Base-by-base conservation (phyloP, 768 basidiomycete genomes). In the Mycena latifolia region DNA sequence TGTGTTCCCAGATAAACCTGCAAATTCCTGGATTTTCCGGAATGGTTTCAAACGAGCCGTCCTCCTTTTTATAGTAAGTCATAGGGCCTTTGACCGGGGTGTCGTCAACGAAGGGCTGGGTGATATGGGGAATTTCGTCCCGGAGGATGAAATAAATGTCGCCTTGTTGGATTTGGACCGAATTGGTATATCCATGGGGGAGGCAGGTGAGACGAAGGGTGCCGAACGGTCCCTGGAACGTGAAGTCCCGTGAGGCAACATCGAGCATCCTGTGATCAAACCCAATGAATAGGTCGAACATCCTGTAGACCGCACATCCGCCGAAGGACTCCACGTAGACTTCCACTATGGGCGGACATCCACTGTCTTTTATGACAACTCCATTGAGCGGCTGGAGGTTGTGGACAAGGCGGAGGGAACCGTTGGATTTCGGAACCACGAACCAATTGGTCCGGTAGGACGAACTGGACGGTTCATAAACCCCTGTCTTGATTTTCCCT, bases 121-220 rank as follows among this genome's bases (percentile, higher is more conserved):
- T 35, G 1, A 60, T 35, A 12, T 41, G 1, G 11, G 58, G 58
- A 5, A 60, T 79, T 66, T 81, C 75, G 24, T 76, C 63, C 25
- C 79, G 69, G 0, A 82, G 35, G 1, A n/a, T n/a, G n/a, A n/a
- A n/a, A n/a, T n/a, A n/a, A n/a, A n/a, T n/a, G n/a, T n/a, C n/a
- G n/a, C n/a, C 82, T 66, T 24, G 78, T 78, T 0, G 31, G 11
- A 33, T 33, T 11, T 33, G 31, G 5, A 69, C 69, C 64, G 72
- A 78, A 27, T 84, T 83, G 0, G 82, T 83, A 47, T 72, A 81
- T 2, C 83, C 85, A 65, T 76, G 80, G 0, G 80, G 82, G 0
- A 85, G 46, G 0, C 72, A 74, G 0, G 76, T 79, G 0, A 84
- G 70, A 0, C 74, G 72, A 0, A 80, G 55, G 0, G 74, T 65